These are phyloP conservation scores for Melampsora americana DNA, from an alignment of 1,284 basidiomycete species.

Conservation along the genomic window DNA sequence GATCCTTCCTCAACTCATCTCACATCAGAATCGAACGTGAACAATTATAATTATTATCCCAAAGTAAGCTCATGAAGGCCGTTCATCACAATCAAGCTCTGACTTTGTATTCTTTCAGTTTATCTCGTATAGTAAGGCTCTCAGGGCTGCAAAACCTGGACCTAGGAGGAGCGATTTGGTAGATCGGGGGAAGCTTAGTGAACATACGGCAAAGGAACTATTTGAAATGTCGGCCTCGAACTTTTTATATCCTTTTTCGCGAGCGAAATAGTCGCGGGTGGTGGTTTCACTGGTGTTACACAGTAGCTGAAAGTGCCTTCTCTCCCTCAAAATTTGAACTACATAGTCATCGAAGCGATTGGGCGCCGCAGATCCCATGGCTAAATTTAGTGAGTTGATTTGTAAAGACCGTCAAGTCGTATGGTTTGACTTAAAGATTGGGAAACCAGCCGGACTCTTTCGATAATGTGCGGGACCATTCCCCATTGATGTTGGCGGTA, in stretches of 20 bases:
- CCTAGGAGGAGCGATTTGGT: slow-evolving; percentile 24
- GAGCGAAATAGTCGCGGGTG: background rate
- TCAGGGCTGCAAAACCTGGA: slow-evolving; percentile 26
- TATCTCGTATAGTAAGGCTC: slow-evolving; percentile 9
- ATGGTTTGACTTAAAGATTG: background rate
- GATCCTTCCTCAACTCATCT: background rate
- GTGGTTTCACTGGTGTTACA: background rate
- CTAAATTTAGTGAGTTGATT: slow-evolving; percentile 32
- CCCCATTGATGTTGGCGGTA: slow-evolving; percentile 29
- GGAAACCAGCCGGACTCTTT: slow-evolving; percentile 28
- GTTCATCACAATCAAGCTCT: slow-evolving; percentile 9
- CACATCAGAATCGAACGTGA: background rate
- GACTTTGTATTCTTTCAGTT: background rate
- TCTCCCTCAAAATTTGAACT: too few species aligned
- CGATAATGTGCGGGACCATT: slow-evolving; percentile 27
- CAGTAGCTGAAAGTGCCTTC: background rate
- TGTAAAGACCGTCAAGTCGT: background rate
- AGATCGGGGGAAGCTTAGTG: slow-evolving; percentile 26
- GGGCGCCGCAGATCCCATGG: slow-evolving; percentile 37
- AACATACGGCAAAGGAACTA: slow-evolving; percentile 15
- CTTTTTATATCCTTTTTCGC: background rate
- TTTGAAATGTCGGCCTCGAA: slow-evolving; percentile 24
- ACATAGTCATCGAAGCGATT: slow-evolving; percentile 27
- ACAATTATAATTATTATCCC: background rate
- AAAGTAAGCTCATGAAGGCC: background rate